phyloP scores from a whole-genome alignment of 2,329 filamentous ascomycete genomes.

The Aureobasidium sp. region DNA sequence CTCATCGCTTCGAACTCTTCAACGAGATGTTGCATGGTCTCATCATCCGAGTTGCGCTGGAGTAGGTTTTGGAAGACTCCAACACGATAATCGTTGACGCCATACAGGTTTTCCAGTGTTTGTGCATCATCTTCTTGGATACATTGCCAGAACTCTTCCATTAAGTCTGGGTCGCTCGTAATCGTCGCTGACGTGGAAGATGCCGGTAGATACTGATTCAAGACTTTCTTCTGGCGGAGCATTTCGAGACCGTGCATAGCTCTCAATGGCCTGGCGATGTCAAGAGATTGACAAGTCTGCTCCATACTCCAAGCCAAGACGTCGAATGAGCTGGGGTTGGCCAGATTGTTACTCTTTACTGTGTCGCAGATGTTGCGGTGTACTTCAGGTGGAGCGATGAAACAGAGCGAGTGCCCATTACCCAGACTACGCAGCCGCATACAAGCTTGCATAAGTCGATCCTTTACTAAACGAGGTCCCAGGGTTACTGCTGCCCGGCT shows the following conservation, averaged over 20 bases:
- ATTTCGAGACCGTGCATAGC: constrained; percentile 51
- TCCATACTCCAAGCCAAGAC: constrained; percentile 54
- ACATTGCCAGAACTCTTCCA: not conserved
- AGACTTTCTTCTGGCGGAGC: constrained; percentile 36
- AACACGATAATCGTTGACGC: constrained; percentile 6
- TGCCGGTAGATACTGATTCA: constrained; percentile 22
- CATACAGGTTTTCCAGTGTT: constrained; percentile 47
- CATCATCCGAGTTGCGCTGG: not conserved
- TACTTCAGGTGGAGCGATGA: constrained; percentile 55
- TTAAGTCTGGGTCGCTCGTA: constrained; percentile 30
- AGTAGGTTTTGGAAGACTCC: not conserved
- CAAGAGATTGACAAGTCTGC: constrained; percentile 49
- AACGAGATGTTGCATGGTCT: not conserved
- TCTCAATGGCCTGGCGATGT: constrained; percentile 52
- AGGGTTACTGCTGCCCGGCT: constrained; percentile 63
- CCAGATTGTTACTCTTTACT: constrained; percentile 14
- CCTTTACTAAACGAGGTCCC: constrained; percentile 59
- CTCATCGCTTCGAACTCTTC: constrained; percentile 23
- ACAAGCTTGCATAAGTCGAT: constrained; percentile 62
- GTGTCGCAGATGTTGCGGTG: constrained; percentile 43
- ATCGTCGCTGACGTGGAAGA: constrained; percentile 19
- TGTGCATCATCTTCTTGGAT: constrained; percentile 52
- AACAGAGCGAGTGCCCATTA: constrained; percentile 57
- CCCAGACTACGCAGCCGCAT: constrained; percentile 66
- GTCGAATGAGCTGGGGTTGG: constrained; percentile 43